phyloP scores from a whole-genome alignment of 768 basidiomycete genomes.

The Pisolithus marmoratus region DNA sequence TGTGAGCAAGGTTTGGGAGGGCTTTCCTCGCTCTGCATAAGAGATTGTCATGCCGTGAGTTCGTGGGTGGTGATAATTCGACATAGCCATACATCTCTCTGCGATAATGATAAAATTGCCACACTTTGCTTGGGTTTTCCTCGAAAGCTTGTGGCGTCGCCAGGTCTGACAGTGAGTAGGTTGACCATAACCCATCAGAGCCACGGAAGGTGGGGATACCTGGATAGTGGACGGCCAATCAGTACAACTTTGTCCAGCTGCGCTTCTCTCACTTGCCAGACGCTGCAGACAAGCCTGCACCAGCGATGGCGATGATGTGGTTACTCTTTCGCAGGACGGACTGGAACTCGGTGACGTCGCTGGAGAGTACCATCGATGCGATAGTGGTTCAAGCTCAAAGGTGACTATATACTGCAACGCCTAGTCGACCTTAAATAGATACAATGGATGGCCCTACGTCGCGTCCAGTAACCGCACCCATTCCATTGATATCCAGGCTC shows the following conservation, averaged over 20 bases:
- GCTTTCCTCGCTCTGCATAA: neutral
- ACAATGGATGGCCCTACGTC: slow-evolving; percentile 1
- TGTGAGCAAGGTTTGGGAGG: neutral
- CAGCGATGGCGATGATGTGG: neutral
- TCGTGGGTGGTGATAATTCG: neutral
- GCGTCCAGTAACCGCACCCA: slow-evolving; percentile 39
- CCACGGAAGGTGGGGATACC: neutral
- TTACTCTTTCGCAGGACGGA: too few relatives aligned
- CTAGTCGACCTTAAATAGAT: too few relatives aligned
- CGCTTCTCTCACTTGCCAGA: neutral
- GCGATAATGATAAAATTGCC: neutral
- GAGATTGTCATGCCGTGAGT: too few relatives aligned
- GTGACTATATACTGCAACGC: too few relatives aligned
- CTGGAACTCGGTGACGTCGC: too few relatives aligned
- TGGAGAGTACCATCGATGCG: too few relatives aligned
- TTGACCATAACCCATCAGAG: neutral
- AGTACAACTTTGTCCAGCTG: neutral
- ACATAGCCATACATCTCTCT: neutral
- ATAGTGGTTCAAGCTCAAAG: too few relatives aligned
- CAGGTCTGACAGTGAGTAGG: too few relatives aligned
- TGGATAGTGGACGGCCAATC: neutral
- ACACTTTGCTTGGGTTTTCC: neutral
- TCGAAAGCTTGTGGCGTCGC: neutral
- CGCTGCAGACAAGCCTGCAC: neutral
- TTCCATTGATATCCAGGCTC: slow-evolving; percentile 39